Base-by-base conservation (phyloP, 2,329 filamentous ascomycete species). In the Metarhizium album region DNA sequence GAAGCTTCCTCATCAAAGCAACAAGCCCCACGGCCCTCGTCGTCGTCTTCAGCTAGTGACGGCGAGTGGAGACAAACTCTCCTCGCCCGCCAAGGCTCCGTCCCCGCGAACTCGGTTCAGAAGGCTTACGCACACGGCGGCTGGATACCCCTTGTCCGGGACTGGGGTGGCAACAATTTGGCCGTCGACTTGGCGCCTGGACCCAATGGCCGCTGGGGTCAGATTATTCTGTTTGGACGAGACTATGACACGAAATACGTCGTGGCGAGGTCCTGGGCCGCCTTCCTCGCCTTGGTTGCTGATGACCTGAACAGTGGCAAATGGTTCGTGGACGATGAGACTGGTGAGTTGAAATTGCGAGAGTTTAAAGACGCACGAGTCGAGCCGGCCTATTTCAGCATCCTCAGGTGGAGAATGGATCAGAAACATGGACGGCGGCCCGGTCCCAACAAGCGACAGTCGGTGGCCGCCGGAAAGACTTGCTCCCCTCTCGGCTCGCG, bases 211-310 rank as follows among this genome's bases (percentile, higher is more conserved):
- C 86, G 84, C 65, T 98, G 93, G 91, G 93, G 93, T 49, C 93
- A 98, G 67, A 82, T 98, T 57, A 95, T 98, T 61, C 78, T 98
- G 54, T 96, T 95, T 66, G 93, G 93, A 47, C 88, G 93, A 54
- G 93, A 98, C 71, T 98, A 95, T 69, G 93, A 98, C 65, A 95
- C 88, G 69, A 98, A 98, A 72, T 98, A 95, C 64, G 93, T 98
- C 6, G 79, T 98, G 51, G 87, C 93, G 29, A 83, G 87, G 54
- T 97, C 91, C 1, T 98, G 93, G 93, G 81, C 83, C 16, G 79
- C 85, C 9, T 90, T 98, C 64, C 71, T 98, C 20, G 90, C 90
- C 47, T 80, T 83, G 31, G 80, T 96, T 6, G 90, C 93, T 29
- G 93, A 98, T 62, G 93, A 98, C 63, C 74, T 98, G 60, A 82